Evolutionary conservation across 805 yeast species (phyloP), one percentile per base, ranked within the genome.

Genomic region (Zygosaccharomyces bailii): DNA sequence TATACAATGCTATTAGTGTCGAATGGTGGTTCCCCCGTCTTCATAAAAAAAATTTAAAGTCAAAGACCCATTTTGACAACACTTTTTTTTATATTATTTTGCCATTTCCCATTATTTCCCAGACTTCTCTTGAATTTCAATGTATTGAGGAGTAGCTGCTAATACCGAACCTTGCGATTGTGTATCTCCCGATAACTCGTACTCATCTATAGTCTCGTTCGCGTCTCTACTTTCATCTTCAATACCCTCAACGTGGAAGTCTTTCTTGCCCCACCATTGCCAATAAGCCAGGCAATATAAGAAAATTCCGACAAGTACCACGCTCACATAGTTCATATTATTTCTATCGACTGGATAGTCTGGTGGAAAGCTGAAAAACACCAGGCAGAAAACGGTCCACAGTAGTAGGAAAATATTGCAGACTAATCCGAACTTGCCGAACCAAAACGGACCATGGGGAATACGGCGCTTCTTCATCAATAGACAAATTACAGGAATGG

Each of bases 321-420:
- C 84, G 24, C 75, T 61, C 11, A 81, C 80, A 53, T 84, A 84
- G 60, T 84, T 84, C 89, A 84, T 84, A 50, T 73, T 72, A 32
- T 76, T 75, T 27, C 71, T 73, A 2, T 72, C 69, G 2, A 74
- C 88, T 2, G 89, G 90, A 75, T 78, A 70, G 8, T 67, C 67
- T 19, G 78, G 65, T 23, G 90, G 89, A 69, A 83, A 77, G 35
- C 80, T 78, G 68, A 76, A 82, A 63, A 83, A 78, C 2, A 80
- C 73, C 4, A 77, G 48, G 5, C 82, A 74, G 55, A 84, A 83
- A 0, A 73, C 38, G 0, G 86, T 71, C 85, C 87, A 83, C 3
- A 61, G 52, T 3, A 82, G 46, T 11, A 76, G 66, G 2, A 82
- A 74, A 18, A 71, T 54, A 56, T 82, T 80, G 40, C 75, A 63